phyloP scores from a whole-genome alignment of 495 filamentous ascomycete species.

The Venustampulla echinocandica region DNA sequence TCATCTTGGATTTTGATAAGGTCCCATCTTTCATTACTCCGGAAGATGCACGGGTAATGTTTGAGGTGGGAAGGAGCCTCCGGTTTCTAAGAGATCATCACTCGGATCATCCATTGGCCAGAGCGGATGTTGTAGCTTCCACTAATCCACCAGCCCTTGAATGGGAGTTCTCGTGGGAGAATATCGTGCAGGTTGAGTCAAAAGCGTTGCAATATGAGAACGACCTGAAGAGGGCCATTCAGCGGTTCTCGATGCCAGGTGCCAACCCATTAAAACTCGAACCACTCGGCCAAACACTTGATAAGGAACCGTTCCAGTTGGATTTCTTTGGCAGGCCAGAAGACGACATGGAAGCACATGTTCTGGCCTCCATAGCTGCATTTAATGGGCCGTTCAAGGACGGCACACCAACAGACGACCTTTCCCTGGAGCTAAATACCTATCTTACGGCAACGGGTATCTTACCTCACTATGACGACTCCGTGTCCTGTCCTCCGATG shows the following conservation, averaged over 20 bases:
- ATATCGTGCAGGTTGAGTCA: constrained; percentile 53
- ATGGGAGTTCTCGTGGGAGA: constrained; percentile 71
- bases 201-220: constrained; percentile 57
- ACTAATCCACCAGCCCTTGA: constrained; percentile 48
- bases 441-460: constrained; percentile 4
- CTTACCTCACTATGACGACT: neutral
- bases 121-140: constrained; percentile 34
- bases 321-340: constrained; percentile 41
- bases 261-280: neutral
- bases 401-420: neutral
- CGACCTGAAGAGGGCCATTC: constrained; percentile 36
- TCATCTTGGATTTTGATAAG: constrained; percentile 47
- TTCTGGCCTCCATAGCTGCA: constrained; percentile 42
- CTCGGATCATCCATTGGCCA: constrained; percentile 67
- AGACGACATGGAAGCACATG: constrained; percentile 36
- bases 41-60: constrained; percentile 57
- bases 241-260: constrained; percentile 6
- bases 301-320: constrained; percentile 1
- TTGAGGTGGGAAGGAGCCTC: constrained; percentile 71
- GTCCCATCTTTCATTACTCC: constrained; percentile 59
- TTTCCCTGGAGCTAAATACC: constrained; percentile 6
- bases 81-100: constrained; percentile 64
- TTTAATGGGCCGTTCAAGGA: constrained; percentile 27
- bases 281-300: too few relatives aligned
- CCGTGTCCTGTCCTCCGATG: constrained; percentile 55